Base-by-base conservation (phyloP, 257 asterid species). In the Cordia subcordata region DNA sequence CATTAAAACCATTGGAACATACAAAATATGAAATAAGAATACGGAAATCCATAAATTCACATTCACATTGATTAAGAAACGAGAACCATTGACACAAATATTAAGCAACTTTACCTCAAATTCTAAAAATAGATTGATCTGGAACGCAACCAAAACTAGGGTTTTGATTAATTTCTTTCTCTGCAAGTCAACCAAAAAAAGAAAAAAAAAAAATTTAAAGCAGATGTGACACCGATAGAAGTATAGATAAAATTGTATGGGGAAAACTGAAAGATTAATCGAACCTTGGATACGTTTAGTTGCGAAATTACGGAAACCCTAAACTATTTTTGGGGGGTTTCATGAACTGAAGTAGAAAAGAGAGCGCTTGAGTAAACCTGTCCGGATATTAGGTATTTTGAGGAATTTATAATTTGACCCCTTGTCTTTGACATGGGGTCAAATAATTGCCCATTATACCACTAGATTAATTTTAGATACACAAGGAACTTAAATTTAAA, bases 121-220 rank as follows among this genome's bases (percentile, higher is more conserved):
- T n/a, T n/a, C n/a, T n/a, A n/a, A n/a, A n/a, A n/a, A n/a, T n/a
- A n/a, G n/a, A n/a, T 50, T 50, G 55, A 50, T 50, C 23, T 16
- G 13, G 23, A 50, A 16, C 3, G 23, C 0, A 16, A 27, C 3
- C 20, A 53, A 53, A 53, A 38, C 38, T 53, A 53, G 57, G 54
- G 57, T 22, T 53, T 21, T 8, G 37, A 77, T 58, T 67, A 75
- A 75, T 82, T 82, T 55, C 89, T 82, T 79, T 17, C 8, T 62
- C 64, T 37, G 73, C 84, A 82, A 75, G 82, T 63, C 75, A 76
- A 53, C 16, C 10, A 21, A 53, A 33, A n/a, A n/a, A n/a, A 19
- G 16, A 8, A 49, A 49, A 33, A 20, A 20, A 20, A 27, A 53
- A 6, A 23, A 53, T 33, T 20, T 4, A 8, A 22, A 53, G 13